A percentile compares a stretch with the other conserved stretches of the same genome.
These are phyloP conservation scores for Platanus orientalis DNA, from an alignment of 164 flowering plant species.

Conservation along the genomic window DNA sequence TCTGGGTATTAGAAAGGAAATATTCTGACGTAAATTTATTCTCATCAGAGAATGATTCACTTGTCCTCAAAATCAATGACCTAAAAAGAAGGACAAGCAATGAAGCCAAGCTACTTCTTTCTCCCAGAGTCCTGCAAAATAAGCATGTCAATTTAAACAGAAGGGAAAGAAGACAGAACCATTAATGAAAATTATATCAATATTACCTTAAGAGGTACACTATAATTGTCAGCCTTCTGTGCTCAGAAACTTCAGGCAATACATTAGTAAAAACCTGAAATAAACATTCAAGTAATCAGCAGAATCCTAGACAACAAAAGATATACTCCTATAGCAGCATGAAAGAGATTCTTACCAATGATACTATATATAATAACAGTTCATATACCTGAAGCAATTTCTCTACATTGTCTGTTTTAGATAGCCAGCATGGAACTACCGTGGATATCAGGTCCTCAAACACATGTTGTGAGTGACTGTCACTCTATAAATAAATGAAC, in stretches of 20 bases:
- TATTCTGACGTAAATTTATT: conserved; percentile 8
- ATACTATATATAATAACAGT: background rate
- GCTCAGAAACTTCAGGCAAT: conserved; percentile 70
- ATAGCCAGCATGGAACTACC: conserved; percentile 74
- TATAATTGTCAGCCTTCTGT: conserved; percentile 61
- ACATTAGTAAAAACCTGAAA: conserved; percentile 64
- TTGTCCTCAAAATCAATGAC: conserved; percentile 51
- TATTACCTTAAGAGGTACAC: conserved; percentile 60
- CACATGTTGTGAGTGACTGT: conserved; percentile 62
- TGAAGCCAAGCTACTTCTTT: conserved; percentile 50
- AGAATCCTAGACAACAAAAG: conserved; percentile 1
- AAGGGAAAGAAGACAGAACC: background rate
- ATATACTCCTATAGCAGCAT: background rate
- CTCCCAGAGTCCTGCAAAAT: conserved; percentile 67
- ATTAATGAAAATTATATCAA: background rate
- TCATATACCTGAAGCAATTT: conserved; percentile 64
- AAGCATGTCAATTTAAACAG: conserved; percentile 13
- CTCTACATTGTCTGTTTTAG: conserved; percentile 35
- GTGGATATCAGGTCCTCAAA: conserved; percentile 78
- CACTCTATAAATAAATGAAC: conserved; percentile 37
- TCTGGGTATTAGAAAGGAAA: conserved; percentile 15
- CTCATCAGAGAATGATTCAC: conserved; percentile 14
- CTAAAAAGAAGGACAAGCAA: conserved; percentile 68
- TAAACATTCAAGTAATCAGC: conserved; percentile 7
- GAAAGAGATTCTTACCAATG: background rate